phyloP scores from a whole-genome alignment of 768 basidiomycete species.

The Suillus luteus region DNA sequence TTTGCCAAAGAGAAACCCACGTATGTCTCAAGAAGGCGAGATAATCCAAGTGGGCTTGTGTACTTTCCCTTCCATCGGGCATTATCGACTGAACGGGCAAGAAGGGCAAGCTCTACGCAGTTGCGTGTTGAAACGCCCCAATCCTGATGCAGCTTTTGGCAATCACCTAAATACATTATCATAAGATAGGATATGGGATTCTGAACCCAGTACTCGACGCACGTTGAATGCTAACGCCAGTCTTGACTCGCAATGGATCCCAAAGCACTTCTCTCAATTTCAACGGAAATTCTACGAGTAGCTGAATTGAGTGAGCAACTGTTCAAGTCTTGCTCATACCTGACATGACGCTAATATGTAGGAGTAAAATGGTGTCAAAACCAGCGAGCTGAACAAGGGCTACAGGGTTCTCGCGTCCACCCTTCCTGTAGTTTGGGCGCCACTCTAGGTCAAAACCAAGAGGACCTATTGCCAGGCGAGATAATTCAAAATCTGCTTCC shows the following conservation, averaged over 20 bases:
- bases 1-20: conserved; percentile 54
- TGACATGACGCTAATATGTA: conserved; percentile 67
- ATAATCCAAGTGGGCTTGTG: conserved; percentile 57
- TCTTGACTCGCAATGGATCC: conserved; percentile 58
- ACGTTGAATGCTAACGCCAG: conserved; percentile 78
- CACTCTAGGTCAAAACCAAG: conserved; percentile 82
- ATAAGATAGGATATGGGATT: conserved; percentile 9
- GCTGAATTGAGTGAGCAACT: background rate
- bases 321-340: conserved; percentile 27
- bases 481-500: conserved; percentile 25
- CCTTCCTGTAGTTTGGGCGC: conserved; percentile 62
- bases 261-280: conserved; percentile 54
- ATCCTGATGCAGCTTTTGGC: conserved; percentile 59
- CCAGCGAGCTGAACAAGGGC: conserved; percentile 76
- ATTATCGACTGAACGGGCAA: conserved; percentile 73
- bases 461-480: conserved; percentile 26
- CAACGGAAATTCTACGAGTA: conserved; percentile 50
- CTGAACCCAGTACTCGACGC: conserved; percentile 17
- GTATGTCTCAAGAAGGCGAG: conserved; percentile 66
- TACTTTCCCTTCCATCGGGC: conserved; percentile 74
- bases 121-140: conserved; percentile 43
- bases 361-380: conserved; percentile 52
- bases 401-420: conserved; percentile 61
- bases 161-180: conserved; percentile 52
- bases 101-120: conserved; percentile 68